phyloP scores from a whole-genome alignment of 1,139 yeast species.

The Neolecta irregularis region DNA sequence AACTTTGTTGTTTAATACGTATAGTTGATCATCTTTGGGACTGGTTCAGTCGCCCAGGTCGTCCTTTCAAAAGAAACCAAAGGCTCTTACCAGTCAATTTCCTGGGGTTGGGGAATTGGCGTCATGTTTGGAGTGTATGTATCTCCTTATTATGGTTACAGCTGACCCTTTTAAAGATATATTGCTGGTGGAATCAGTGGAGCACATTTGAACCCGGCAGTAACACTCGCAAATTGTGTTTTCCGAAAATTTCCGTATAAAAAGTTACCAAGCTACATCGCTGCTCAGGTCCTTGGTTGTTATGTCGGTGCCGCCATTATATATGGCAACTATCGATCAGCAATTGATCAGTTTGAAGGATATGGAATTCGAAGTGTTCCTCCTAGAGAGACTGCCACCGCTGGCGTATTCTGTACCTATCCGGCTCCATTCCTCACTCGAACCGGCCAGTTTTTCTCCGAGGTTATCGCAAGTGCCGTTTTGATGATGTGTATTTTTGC shows the following conservation, averaged over 20 bases:
- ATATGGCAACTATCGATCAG: constrained; percentile 21
- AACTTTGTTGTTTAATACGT: constrained; percentile 5
- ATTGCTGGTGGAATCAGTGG: constrained; percentile 23
- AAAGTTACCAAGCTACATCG: constrained; percentile 20
- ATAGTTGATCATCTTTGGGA: constrained; percentile 29
- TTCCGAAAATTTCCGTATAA: constrained; percentile 23
- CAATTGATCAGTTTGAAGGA: constrained; percentile 21
- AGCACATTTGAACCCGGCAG: constrained; percentile 25
- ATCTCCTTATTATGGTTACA: constrained; percentile 1
- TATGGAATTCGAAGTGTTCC: constrained; percentile 20
- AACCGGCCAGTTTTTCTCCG: constrained; percentile 33
- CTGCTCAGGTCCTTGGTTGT: constrained; percentile 22
- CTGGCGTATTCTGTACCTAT: constrained; percentile 33
- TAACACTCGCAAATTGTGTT: constrained; percentile 21
- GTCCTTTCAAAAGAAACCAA: constrained; percentile 24
- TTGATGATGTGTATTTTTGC: constrained; percentile 33
- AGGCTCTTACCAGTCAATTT: constrained; percentile 31
- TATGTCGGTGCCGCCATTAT: constrained; percentile 21
- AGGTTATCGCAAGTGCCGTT: constrained; percentile 30
- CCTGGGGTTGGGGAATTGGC: constrained; percentile 37
- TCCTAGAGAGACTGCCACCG: constrained; percentile 23
- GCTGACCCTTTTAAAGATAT: constrained; percentile 15
- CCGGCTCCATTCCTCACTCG: constrained; percentile 31
- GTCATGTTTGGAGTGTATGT: constrained; percentile 32
- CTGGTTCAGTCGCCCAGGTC: constrained; percentile 34